Base-by-base conservation (phyloP, 495 filamentous ascomycete species). In the Daldinia vernicosa region DNA sequence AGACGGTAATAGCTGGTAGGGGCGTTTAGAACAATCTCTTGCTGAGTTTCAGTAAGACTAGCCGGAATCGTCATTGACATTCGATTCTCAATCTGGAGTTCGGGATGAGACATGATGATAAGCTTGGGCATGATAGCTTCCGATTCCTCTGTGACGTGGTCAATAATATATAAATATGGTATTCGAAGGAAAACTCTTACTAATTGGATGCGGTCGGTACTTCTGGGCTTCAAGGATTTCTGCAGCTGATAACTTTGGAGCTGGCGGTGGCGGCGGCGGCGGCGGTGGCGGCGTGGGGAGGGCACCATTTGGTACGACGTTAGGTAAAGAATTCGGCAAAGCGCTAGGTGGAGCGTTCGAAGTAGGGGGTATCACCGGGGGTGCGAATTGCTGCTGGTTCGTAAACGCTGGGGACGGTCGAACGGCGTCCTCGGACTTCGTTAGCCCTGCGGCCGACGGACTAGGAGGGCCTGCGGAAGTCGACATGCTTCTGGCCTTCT, bases 61-160 rank as follows among this genome's bases (percentile, higher is more conserved):
- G 93, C 86, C 0, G 86, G 83, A 47, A 95, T 78, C 45, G 88
- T 81, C 32, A 90, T 75, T 27, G 80, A 78, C 76, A 90, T 86
- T 47, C 78, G 80, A 4, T 79, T 78, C 27, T 84, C 80, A 15
- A 88, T 75, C 24, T 84, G 86, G 30, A 93, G 80, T 1, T 83
- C 83, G 3, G 89, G 87, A 77, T 92, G 90, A 3, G 90, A 89
- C 39, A 80, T 77, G n/a, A 97, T 77, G 26, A 85, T 82, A 43
- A 94, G 76, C 55, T 87, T 91, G 28, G 84, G 84, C 60, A 94
- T 87, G 43, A 94, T 80, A 15, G 91, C 88, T 73, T 90, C 86
- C 2, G 68, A 66, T 69, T 77, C 70, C 6, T 64, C 75, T 77
- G 35, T 74, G 74, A 54, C 77, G 11, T 57, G 63, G 68, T 77